phyloP scores from a whole-genome alignment of 495 filamentous ascomycete genomes.

The Chlorociboria aeruginascens region DNA sequence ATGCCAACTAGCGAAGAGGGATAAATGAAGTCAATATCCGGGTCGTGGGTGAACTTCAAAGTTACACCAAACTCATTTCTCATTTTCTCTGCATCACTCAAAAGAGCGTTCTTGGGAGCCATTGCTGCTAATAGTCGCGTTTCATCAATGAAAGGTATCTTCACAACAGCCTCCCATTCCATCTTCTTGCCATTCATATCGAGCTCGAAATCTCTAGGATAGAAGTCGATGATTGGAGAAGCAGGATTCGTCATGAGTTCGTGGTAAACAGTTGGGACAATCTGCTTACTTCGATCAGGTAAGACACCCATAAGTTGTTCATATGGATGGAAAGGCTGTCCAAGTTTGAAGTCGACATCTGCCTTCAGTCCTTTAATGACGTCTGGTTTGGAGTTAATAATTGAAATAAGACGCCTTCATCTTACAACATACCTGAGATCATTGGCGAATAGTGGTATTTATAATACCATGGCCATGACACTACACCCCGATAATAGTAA shows the following conservation, averaged over 20 bases:
- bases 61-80: slow-evolving; percentile 87
- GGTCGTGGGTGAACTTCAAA: slow-evolving; percentile 82
- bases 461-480: slow-evolving; percentile 98
- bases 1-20: slow-evolving; percentile 78
- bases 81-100: slow-evolving; percentile 62
- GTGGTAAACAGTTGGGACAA: slow-evolving; percentile 80
- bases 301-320: slow-evolving; percentile 98
- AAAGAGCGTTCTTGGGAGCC: slow-evolving; percentile 63
- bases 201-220: slow-evolving; percentile 91
- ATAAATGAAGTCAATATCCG: slow-evolving; percentile 65
- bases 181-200: slow-evolving; percentile 99
- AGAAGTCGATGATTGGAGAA: slow-evolving; percentile 98
- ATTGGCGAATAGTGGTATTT: slow-evolving; percentile 93
- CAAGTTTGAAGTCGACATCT: slow-evolving; percentile 82
- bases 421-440: slow-evolving; percentile 57
- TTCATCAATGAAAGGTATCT: slow-evolving; percentile 98
- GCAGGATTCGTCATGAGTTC: slow-evolving; percentile 80
- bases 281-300: slow-evolving; percentile 92
- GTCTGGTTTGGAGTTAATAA: slow-evolving; percentile 38
- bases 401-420: slow-evolving; percentile 1
- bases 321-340: slow-evolving; percentile 86
- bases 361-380: slow-evolving; percentile 80
- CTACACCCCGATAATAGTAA: slow-evolving; percentile 96
- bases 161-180: slow-evolving; percentile 99
- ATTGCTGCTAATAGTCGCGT: slow-evolving; percentile 72